Conservation (phyloP, 768 basidiomycete species). For the Podaxis sp. region DNA sequence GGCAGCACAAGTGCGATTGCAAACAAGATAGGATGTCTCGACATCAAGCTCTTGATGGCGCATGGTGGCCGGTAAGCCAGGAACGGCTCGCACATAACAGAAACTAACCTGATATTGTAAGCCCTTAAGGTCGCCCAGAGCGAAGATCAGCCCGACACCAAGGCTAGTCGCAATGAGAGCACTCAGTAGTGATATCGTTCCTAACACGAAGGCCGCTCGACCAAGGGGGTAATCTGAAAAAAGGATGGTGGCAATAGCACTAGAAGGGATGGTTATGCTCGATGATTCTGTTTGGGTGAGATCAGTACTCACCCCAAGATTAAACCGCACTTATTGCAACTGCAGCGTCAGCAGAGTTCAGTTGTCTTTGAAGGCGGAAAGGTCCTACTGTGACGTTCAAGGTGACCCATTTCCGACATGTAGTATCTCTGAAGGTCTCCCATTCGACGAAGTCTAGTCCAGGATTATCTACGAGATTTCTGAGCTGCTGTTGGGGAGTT, state of each 20-base stretch:
- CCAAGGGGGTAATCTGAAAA: neutral
- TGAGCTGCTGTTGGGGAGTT: neutral
- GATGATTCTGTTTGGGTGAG: neutral
- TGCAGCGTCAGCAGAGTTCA: neutral
- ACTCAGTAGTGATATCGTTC: neutral
- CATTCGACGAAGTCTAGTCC: neutral
- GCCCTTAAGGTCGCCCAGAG: neutral
- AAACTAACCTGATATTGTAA: neutral
- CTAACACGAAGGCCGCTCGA: neutral
- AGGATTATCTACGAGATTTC: neutral
- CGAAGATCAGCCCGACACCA: neutral
- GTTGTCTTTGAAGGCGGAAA: neutral
- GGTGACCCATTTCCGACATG: constrained; percentile 3
- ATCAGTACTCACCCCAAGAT: neutral
- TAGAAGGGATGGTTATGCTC: neutral
- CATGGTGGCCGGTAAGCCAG: neutral
- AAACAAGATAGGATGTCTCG: neutral
- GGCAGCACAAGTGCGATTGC: neutral
- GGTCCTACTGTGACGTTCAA: neutral
- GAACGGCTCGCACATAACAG: neutral
- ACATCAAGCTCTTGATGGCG: neutral
- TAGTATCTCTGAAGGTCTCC: neutral
- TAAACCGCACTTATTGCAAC: neutral
- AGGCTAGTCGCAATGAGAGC: neutral
- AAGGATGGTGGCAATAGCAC: neutral